Conservation (phyloP, 805 yeast genomes). For the Candida ipomoeae region DNA sequence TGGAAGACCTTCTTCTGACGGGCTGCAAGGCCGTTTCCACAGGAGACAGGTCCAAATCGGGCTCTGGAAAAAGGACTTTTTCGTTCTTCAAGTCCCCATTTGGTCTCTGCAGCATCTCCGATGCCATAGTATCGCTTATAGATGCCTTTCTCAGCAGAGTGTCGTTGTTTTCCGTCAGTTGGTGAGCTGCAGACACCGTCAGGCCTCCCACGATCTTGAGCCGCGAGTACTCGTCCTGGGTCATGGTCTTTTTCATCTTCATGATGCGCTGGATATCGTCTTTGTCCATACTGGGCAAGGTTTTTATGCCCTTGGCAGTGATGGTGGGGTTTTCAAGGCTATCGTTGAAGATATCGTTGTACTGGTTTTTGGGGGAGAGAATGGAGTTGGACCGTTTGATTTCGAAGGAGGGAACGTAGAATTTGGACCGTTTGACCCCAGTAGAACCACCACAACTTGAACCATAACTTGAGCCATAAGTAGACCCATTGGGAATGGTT, state of each 20-base stretch:
- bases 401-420: slow-evolving; percentile 41
- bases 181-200: slow-evolving; percentile 5
- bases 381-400: slow-evolving; percentile 35
- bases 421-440: slow-evolving; percentile 22
- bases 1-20: background rate
- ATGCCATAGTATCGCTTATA: slow-evolving; percentile 12
- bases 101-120: background rate
- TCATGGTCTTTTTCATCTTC: slow-evolving; percentile 31
- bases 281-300: slow-evolving; percentile 47
- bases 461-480: no score
- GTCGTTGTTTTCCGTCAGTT: slow-evolving; percentile 18
- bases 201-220: slow-evolving; percentile 29
- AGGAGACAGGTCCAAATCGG: background rate
- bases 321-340: slow-evolving; percentile 32
- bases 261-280: slow-evolving; percentile 40
- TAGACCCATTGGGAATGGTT: no score
- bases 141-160: slow-evolving; percentile 15
- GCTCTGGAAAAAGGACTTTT: background rate
- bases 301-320: slow-evolving; percentile 43
- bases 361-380: slow-evolving; percentile 34
- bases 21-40: background rate
- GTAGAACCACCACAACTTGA: no score
- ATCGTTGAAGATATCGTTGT: slow-evolving; percentile 38
- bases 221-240: slow-evolving; percentile 38
- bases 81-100: background rate